Evolutionary conservation across 495 filamentous ascomycete species (phyloP).

Genomic region (Penicillium longicatenatum): DNA sequence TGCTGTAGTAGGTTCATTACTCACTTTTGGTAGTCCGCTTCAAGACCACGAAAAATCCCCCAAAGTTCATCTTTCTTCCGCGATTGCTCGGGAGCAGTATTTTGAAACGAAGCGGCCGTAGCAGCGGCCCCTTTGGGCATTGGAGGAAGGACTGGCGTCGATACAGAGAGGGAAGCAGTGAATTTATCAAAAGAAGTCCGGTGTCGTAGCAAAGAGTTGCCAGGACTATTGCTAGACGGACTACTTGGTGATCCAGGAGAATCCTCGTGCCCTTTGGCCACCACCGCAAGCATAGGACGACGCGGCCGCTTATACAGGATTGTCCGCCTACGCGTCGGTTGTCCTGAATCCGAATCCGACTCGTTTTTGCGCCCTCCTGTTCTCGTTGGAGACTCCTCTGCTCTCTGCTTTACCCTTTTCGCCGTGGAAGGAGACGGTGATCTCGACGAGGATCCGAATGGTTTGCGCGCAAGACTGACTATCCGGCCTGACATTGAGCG

Average conservation of each 20-base stretch:
- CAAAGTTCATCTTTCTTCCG: slow-evolving; percentile 85
- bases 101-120: slow-evolving; percentile 36
- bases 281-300: slow-evolving; percentile 54
- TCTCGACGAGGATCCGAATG: slow-evolving; percentile 66
- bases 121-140: slow-evolving; percentile 47
- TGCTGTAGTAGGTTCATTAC: slow-evolving; percentile 10
- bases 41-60: slow-evolving; percentile 77
- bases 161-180: slow-evolving; percentile 46
- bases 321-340: slow-evolving; percentile 38
- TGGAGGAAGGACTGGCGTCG: slow-evolving; percentile 51
- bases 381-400: slow-evolving; percentile 41
- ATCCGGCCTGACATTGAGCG: slow-evolving; percentile 64
- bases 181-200: slow-evolving; percentile 63
- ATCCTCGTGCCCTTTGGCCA: slow-evolving; percentile 49
- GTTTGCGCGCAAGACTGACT: slow-evolving; percentile 64
- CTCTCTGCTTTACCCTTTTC: slow-evolving; percentile 35
- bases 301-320: slow-evolving; percentile 48
- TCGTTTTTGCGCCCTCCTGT: slow-evolving; percentile 21
- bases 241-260: slow-evolving; percentile 44
- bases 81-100: slow-evolving; percentile 43
- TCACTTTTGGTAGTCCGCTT: slow-evolving; percentile 79
- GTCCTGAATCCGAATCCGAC: slow-evolving; percentile 27
- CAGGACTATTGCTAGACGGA: slow-evolving; percentile 29
- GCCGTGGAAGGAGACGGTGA: slow-evolving; percentile 58
- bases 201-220: slow-evolving; percentile 53